These are phyloP conservation scores for Heterobasidion annosum DNA, from an alignment of 1,284 basidiomycete species.

Conservation along the genomic window DNA sequence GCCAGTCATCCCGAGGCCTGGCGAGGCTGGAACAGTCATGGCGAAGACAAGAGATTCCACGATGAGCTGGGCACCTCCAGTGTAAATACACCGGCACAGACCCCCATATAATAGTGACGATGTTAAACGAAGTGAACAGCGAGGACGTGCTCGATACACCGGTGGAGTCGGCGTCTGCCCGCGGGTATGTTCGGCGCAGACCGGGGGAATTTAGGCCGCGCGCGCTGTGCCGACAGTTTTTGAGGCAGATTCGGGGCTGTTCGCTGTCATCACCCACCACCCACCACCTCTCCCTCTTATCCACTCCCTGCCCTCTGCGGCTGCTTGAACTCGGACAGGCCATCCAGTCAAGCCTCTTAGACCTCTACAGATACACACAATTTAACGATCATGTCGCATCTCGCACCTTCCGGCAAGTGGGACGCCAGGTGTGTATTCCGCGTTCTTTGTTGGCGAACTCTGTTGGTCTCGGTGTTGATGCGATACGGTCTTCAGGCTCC, in stretches of 20 bases:
- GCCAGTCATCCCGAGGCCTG: too few relatives aligned
- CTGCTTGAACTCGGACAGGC: conserved; percentile 20
- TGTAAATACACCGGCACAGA: too few relatives aligned
- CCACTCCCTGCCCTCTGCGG: conserved; percentile 3
- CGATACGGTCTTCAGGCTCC: conserved; percentile 29
- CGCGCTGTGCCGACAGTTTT: conserved; percentile 1
- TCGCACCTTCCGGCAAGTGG: conserved; percentile 47
- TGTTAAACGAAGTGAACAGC: too few relatives aligned
- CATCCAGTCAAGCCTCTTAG: conserved; percentile 21
- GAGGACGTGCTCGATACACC: too few relatives aligned
- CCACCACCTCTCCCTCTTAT: conserved; percentile 10
- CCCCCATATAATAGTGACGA: too few relatives aligned
- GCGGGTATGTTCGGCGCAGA: too few relatives aligned
- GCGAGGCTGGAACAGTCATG: too few relatives aligned
- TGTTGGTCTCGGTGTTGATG: not conserved
- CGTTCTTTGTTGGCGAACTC: conserved; percentile 3
- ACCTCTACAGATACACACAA: conserved; percentile 17
- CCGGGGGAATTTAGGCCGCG: too few relatives aligned
- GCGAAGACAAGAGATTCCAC: too few relatives aligned
- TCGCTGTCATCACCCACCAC: conserved; percentile 3
- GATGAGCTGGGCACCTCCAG: too few relatives aligned
- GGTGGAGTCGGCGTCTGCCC: too few relatives aligned
- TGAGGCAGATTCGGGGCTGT: not conserved
- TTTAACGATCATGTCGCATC: conserved; percentile 17
- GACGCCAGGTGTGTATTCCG: conserved; percentile 48